Conservation (phyloP, 106 monocot species). For the Posidonia australis region DNA sequence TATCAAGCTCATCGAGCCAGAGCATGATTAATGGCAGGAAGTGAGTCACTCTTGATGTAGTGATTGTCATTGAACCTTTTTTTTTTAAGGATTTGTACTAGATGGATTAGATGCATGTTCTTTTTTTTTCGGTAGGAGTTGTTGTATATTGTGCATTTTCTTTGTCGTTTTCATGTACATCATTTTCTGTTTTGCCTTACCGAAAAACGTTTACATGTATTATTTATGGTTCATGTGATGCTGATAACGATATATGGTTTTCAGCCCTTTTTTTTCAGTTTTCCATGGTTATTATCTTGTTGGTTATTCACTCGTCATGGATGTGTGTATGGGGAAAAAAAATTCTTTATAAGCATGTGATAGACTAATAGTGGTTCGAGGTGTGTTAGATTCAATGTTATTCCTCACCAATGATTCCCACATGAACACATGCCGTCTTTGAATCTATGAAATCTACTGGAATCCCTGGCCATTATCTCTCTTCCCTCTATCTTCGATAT, state of each 20-base stretch:
- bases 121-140: too few species aligned
- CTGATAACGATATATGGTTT: not conserved
- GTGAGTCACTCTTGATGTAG: not conserved
- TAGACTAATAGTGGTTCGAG: too few species aligned
- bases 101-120: too few species aligned
- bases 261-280: too few species aligned
- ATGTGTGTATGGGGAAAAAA: too few species aligned
- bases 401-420: conserved; percentile 49
- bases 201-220: not conserved
- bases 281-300: too few species aligned
- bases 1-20: conserved; percentile 14
- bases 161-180: too few species aligned
- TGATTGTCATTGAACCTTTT: not conserved
- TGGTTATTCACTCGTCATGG: too few species aligned
- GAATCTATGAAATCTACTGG: conserved; percentile 66
- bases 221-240: not conserved
- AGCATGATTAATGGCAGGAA: conserved; percentile 10
- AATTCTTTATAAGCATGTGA: too few species aligned
- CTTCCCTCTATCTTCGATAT: conserved; percentile 45
- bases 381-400: too few species aligned
- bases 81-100: too few species aligned
- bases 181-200: not conserved
- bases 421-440: conserved; percentile 45
- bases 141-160: not conserved
- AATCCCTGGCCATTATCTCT: conserved; percentile 56